Base-by-base conservation (phyloP, 305 asterid species). In the Fraxinus sp. region DNA sequence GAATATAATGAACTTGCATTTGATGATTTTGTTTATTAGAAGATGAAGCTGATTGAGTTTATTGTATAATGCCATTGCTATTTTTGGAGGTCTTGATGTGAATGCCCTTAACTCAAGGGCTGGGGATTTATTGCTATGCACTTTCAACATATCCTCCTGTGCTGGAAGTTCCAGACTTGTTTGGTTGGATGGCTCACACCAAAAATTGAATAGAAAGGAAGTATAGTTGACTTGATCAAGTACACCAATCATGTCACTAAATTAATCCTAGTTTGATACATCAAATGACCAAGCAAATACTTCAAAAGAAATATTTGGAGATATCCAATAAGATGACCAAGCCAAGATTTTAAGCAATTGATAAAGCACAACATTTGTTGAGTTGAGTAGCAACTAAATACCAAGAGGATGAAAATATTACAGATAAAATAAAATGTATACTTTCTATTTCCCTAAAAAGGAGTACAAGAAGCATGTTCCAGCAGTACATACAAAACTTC, bases 1-100 rank as follows among this genome's bases (percentile, higher is more conserved):
- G 77, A 73, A 73, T 13, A 73, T 16, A 73, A 73, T 73, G 77
- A 35, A 32, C 76, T 32, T 32, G 44, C 76, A 71, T 71, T 71
- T 71, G 76, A 71, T 33, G 18, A 71, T 71, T 35, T 16, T n/a
- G 52, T 35, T 73, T 73, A n/a, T 33, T 13, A 35, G 28, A 7
- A 30, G 35, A 73, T 73, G 77, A 35, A 73, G 49, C 24, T 72
- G 10, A 33, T 33, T 73, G 49, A 33, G 49, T 35, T 35, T 14
- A 33, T 73, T 35, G 49, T 36, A 32, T 71, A 36, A 73, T 33
- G 24, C 20, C 44, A 33, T 72, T 33, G 74, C 36, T 24, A 11
- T 24, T 62, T 64, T 64, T 64, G 73, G 35, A 24, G 35, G n/a
- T 64, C 73, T 64, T 64, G 73, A 24, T 64, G 73, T 24, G 3